Base-by-base conservation (phyloP, 164 flowering plant genomes). In the Dillenia suffruticosa region DNA sequence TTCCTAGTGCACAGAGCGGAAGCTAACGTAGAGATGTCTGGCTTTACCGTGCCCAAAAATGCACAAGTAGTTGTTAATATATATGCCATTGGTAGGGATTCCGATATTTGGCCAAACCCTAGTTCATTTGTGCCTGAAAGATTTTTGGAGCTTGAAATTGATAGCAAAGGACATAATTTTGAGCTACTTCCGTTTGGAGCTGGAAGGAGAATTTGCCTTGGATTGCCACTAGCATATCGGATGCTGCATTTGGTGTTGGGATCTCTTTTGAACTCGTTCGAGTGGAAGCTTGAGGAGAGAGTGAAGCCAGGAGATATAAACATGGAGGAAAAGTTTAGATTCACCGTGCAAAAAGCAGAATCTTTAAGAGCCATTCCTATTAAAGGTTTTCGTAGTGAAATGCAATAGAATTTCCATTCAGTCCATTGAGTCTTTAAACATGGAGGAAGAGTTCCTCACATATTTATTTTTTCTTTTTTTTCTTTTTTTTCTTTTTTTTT, bases 31-130 rank as follows among this genome's bases (percentile, higher is more conserved):
- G 12, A 46, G 59, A 10, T 66, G 66, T 11, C 70, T 22, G 70
- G 70, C 59, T 60, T 58, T 54, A 53, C 48, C 9, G 62, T 67
- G 15, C 70, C 64, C 10, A 54, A 59, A 32, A 40, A 49, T 44
- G 43, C 70, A n/a, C 70, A 67, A 44, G 64, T 67, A 52, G 54
- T 67, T 8, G 70, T 67, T 8, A 67, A 67, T 56, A 47, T 10
- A 4, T 67, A 64, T 64, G 59, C 64, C 8, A 67, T 67, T 14
- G 64, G 70, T 11, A 49, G 70, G 12, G 70, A 67, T 46, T 64
- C 64, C 2, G 16, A 12, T 12, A n/a, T 47, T 3, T 67, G 70
- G 70, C 14, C 44, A 3, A 43, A 60, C 17, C 64, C 70, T 5
- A 15, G 47, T 14, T 48, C 47, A 13, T 67, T 67, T 49, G 46